These are phyloP conservation scores for Eutrema yunnanense DNA, from an alignment of 345 rosid genomes.

Conservation along the genomic window DNA sequence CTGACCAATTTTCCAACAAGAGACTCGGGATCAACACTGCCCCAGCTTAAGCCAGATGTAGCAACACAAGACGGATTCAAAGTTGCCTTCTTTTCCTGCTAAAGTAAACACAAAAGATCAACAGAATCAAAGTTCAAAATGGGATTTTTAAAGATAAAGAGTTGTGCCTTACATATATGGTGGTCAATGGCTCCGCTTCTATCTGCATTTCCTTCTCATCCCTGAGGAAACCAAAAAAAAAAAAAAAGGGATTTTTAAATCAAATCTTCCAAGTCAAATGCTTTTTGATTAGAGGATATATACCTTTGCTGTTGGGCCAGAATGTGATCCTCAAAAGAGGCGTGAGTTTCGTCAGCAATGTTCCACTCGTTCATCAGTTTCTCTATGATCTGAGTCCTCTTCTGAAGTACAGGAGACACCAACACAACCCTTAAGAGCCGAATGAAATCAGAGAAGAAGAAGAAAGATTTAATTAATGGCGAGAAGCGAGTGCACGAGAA, in stretches of 20 bases:
- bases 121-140: background rate
- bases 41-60: background rate
- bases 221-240: background rate
- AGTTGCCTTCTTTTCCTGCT: background rate
- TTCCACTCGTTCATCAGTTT: slow-evolving; percentile 3
- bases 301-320: background rate
- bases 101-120: no score
- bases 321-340: background rate
- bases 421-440: background rate
- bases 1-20: background rate
- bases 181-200: background rate
- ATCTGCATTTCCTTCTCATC: background rate
- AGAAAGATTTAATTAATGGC: background rate
- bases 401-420: background rate
- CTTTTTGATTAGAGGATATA: slow-evolving; percentile 1
- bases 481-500: background rate
- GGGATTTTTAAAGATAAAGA: no score
- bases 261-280: background rate
- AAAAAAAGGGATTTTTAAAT: background rate
- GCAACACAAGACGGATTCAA: background rate
- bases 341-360: background rate
- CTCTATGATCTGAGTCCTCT: background rate
- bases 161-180: background rate
- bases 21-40: background rate
- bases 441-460: background rate